Percentiles rank a stretch among this genome's conserved stretches.
Evolutionary conservation across 495 filamentous ascomycete genomes (phyloP).

Genomic region (Penicillium simplicissimum): DNA sequence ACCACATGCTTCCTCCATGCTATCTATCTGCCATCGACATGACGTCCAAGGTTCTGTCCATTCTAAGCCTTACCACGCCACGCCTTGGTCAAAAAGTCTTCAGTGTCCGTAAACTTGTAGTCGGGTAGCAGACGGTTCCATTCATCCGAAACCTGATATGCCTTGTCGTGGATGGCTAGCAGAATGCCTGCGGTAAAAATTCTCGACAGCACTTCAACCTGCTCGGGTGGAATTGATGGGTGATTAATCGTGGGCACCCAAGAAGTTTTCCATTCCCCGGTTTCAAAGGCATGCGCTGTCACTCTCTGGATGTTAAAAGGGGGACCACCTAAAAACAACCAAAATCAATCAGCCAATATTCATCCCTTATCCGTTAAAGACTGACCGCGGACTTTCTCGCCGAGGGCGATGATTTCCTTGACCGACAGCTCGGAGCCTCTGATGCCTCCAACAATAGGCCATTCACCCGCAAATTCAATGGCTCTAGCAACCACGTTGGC

Average conservation of each 20-base stretch:
- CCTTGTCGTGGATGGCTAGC: slow-evolving; percentile 38
- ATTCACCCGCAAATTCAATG: slow-evolving; percentile 55
- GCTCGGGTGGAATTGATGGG: slow-evolving; percentile 42
- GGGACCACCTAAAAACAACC: slow-evolving; percentile 23
- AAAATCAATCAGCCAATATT: slow-evolving; percentile 1
- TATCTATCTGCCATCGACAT: neutral
- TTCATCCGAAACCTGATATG: slow-evolving; percentile 49
- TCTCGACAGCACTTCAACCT: slow-evolving; percentile 35
- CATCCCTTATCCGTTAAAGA: neutral
- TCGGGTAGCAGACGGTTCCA: slow-evolving; percentile 55
- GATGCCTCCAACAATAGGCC: slow-evolving; percentile 58
- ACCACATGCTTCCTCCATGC: neutral
- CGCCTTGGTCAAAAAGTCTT: slow-evolving; percentile 47
- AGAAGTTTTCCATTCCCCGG: slow-evolving; percentile 43
- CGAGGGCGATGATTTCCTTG: slow-evolving; percentile 45
- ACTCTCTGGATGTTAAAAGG: slow-evolving; percentile 48
- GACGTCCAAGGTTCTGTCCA: neutral
- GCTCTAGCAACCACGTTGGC: slow-evolving; percentile 49
- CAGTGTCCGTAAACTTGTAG: slow-evolving; percentile 47
- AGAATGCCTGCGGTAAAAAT: slow-evolving; percentile 40
- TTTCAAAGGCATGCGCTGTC: slow-evolving; percentile 46
- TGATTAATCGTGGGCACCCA: slow-evolving; percentile 47
- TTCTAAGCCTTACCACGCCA: slow-evolving; percentile 46
- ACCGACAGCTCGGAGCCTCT: slow-evolving; percentile 45
- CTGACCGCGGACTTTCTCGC: slow-evolving; percentile 52